phyloP scores from a whole-genome alignment of 345 rosid genomes.

The Passiflora organensis region DNA sequence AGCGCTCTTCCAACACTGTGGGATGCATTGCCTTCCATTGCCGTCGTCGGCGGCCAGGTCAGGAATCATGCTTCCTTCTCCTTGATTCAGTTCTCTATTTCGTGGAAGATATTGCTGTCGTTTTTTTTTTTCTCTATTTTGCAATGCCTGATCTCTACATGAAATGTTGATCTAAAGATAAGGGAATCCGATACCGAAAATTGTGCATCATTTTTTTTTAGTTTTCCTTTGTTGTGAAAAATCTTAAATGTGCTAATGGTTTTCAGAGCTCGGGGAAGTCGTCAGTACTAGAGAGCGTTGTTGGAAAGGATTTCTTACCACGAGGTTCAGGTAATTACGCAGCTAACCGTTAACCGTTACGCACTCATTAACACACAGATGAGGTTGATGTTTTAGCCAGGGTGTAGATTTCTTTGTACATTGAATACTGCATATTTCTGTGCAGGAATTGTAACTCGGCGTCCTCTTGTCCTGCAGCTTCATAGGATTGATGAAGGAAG shows the following conservation, averaged over 20 bases:
- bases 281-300: slow-evolving; percentile 87
- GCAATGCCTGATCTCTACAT: no score
- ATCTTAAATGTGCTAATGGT: slow-evolving; percentile 1
- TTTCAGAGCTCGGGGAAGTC: slow-evolving; percentile 95
- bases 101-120: no score
- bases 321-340: slow-evolving; percentile 77
- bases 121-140: background rate
- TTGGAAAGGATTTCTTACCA: slow-evolving; percentile 93
- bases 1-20: slow-evolving; percentile 92
- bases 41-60: slow-evolving; percentile 98
- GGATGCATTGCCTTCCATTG: slow-evolving; percentile 93
- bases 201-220: no score
- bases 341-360: slow-evolving; percentile 10
- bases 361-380: background rate
- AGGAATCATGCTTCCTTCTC: background rate
- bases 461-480: slow-evolving; percentile 96
- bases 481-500: slow-evolving; percentile 82
- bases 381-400: background rate
- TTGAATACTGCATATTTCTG: slow-evolving; percentile 15
- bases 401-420: slow-evolving; percentile 3
- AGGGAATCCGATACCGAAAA: no score
- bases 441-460: slow-evolving; percentile 94
- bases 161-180: no score
- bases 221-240: no score
- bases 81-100: background rate